A percentile compares a stretch with the other conserved stretches of the same genome.
Conservation (phyloP, 768 basidiomycete species). For the Heimioporus sp. region DNA sequence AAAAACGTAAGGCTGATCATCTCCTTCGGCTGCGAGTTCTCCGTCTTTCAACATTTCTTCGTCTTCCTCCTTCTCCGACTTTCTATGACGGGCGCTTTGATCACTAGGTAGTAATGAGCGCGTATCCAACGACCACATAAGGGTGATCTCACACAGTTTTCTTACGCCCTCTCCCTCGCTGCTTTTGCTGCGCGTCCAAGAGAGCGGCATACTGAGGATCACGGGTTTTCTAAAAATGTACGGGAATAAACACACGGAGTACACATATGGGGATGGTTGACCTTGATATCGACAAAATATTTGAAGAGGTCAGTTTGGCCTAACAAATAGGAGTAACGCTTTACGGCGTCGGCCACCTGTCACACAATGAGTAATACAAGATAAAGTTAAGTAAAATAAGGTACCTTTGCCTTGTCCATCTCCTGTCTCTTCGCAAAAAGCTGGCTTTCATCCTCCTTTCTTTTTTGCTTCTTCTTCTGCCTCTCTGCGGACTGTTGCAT, state of each 20-base stretch:
- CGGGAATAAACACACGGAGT: background rate
- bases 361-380: conserved; percentile 8
- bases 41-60: conserved; percentile 91
- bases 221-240: conserved; percentile 60
- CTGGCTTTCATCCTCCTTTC: conserved; percentile 70
- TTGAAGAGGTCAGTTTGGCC: conserved; percentile 98
- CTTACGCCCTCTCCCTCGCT: conserved; percentile 82
- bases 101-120: conserved; percentile 47
- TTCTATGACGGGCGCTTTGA: conserved; percentile 78
- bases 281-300: conserved; percentile 97
- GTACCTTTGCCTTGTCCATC: conserved; percentile 87
- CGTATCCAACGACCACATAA: background rate
- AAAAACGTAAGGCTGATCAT: conserved; percentile 91
- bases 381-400: conserved; percentile 1
- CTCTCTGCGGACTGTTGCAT: conserved; percentile 39
- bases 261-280: conserved; percentile 25
- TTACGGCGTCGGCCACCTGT: conserved; percentile 89
- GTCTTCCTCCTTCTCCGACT: conserved; percentile 98
- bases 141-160: conserved; percentile 57
- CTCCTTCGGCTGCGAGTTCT: conserved; percentile 73
- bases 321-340: conserved; percentile 95
- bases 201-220: conserved; percentile 93
- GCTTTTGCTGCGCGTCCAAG: conserved; percentile 83
- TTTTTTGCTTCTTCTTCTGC: conserved; percentile 47
- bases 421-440: conserved; percentile 70